Base-by-base conservation (phyloP, 352 stramenopile species). In the Pythium volutum region DNA sequence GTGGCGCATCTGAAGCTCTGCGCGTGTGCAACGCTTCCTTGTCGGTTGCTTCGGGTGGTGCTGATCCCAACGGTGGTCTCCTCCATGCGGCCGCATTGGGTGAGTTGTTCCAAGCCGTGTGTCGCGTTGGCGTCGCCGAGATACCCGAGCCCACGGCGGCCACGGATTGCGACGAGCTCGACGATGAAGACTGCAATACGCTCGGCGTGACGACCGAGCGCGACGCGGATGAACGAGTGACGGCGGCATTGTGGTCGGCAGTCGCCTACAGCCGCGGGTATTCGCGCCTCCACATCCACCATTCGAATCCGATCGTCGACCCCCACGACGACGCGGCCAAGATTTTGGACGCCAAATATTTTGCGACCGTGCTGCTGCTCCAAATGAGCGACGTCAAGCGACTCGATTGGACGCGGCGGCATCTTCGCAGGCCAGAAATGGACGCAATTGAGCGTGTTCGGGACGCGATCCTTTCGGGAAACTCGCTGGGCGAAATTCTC, bases 251-350 rank as follows among this genome's bases (percentile, higher is more conserved):
- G 4, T 63, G 56, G 56, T 63, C 47, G 7, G 56, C 56, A 1
- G 46, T 63, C 36, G 45, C 55, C 18, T 63, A 36, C 33, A 63
- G 56, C 20, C n/a, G 34, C 6, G 47, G 56, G n/a, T 63, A 51
- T 27, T 22, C 6, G 11, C 12, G 18, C 10, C 43, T 59, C 0
- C 5, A 38, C 23, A 6, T 51, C n/a, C 4, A 38, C 0, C 16
- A 31, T 0, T 8, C 22, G 25, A 22, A 10, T 51, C 10, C 23
- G 23, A 34, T 20, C 15, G 26, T 36, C 31, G 31, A 36, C 31
- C 9, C 31, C 31, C 31, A 36, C 27, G 25, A 59, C 53, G 4
- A 31, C 22, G 39, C 26, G 5, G 1, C 39, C 3, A 25, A 43
- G 18, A 36, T n/a, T 0, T 1, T 53, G 0, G 23, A 15, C 2